Percentiles rank a stretch among this genome's conserved stretches.
These are phyloP conservation scores for Huntiella abstrusa DNA, from an alignment of 2,329 filamentous ascomycete species.

Conservation along the genomic window DNA sequence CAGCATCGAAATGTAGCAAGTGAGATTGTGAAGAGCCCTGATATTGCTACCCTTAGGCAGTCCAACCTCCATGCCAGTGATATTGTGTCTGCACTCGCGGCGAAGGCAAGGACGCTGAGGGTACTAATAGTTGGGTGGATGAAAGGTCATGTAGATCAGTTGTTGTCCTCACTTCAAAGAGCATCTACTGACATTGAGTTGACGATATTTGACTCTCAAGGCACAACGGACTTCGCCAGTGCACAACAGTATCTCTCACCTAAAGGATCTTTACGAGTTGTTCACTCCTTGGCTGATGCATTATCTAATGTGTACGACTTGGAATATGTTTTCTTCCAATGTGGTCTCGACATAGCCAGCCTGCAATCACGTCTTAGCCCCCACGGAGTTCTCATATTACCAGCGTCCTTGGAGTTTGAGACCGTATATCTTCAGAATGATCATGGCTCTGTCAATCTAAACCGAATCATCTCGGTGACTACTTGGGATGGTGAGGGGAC, in stretches of 20 bases:
- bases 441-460: constrained; percentile 1
- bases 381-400: constrained; percentile 5
- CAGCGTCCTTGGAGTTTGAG: neutral
- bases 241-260: no score
- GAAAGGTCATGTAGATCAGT: no score
- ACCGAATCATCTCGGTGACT: neutral
- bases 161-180: no score
- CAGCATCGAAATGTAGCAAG: constrained; percentile 31
- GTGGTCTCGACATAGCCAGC: constrained; percentile 4
- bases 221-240: no score
- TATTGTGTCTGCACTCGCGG: constrained; percentile 19
- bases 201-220: no score
- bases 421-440: neutral
- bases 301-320: neutral
- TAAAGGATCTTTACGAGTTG: no score
- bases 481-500: constrained; percentile 3
- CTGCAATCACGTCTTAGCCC: neutral
- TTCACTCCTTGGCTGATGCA: neutral
- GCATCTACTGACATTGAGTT: no score
- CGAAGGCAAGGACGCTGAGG: constrained; percentile 21
- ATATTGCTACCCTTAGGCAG: constrained; percentile 16
- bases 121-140: constrained; percentile 22
- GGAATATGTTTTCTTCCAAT: neutral
- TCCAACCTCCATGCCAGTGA: constrained; percentile 11
- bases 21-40: constrained; percentile 28